Base-by-base conservation (phyloP, 1,139 yeast genomes). In the Geotrichum citri-aurantii region DNA sequence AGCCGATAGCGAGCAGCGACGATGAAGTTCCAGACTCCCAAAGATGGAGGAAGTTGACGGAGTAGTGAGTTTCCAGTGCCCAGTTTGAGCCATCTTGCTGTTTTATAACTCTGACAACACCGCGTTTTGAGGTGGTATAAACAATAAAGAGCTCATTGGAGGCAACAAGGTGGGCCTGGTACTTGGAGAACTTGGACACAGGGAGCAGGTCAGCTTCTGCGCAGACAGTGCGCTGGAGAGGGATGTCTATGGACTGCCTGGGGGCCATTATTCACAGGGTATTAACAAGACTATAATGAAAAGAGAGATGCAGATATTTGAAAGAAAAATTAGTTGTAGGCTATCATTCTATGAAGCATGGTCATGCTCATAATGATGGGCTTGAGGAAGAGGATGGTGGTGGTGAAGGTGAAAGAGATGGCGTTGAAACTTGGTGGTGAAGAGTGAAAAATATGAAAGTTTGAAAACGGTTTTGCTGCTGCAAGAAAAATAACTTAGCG, bases 91-190 rank as follows among this genome's bases (percentile, higher is more conserved):
- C 70, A 52, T 66, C 65, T 26, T 65, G 65, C 57, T 69, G 71
- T 31, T 64, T 58, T 44, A 69, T 65, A 21, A 67, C 67, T 33
- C 71, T 62, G 11, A 69, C 57, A 23, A 63, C 50, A 19, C 71
- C 66, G 10, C 59, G 61, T 53, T 68, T 68, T 17, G 70, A 63
- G 3, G 71, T 64, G 3, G 71, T 64, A 55, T 68, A 69, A 47
- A 70, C 69, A 54, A 73, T 71, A 56, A 70, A 69, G 40, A 65
- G 63, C 27, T 65, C 67, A 54, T 66, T 69, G 42, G 70, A 71
- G 31, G 66, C 69, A 10, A 72, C 67, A 50, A 67, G 55, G 26
- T 67, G 66, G 33, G 65, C 61, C 58, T 68, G 65, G 59, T 57
- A 58, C 50, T 60, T 60, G 48, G 63, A 61, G 24, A 60, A 59